A percentile compares a stretch with the other conserved stretches of the same genome.
These are phyloP conservation scores for Paecilomyces niveus DNA, from an alignment of 2,329 filamentous ascomycete genomes.

Conservation along the genomic window DNA sequence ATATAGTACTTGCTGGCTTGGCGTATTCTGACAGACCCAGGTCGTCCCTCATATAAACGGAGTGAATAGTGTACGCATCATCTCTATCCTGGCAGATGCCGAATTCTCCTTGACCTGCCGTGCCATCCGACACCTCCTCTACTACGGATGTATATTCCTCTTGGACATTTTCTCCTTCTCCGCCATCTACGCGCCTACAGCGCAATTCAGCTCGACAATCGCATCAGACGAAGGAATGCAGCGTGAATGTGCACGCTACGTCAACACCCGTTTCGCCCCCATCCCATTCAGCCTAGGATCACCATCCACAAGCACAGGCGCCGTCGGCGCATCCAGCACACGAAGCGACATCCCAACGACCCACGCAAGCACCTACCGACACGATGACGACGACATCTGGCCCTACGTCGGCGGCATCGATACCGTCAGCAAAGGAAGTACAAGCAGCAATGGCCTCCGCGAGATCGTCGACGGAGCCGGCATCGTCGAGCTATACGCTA, in stretches of 20 bases:
- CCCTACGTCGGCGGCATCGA: constrained; percentile 29
- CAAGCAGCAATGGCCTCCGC: constrained; percentile 2
- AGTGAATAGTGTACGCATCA: constrained; percentile 79
- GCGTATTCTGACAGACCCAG: constrained; percentile 23
- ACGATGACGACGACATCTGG: constrained; percentile 36
- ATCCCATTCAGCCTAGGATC: constrained; percentile 9
- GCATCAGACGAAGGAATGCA: constrained; percentile 69
- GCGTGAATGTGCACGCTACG: constrained; percentile 81
- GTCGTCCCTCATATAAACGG: constrained; percentile 86
- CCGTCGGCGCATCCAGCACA: constrained; percentile 7
- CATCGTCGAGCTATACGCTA: constrained; percentile 76
- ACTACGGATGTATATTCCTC: constrained; percentile 84
- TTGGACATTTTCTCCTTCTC: constrained; percentile 94
- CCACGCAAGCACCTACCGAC: constrained; percentile 12
- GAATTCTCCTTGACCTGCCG: constrained; percentile 80
- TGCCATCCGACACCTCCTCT: constrained; percentile 80
- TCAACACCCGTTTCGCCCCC: constrained; percentile 50
- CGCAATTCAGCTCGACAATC: constrained; percentile 67
- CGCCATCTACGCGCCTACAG: constrained; percentile 79
- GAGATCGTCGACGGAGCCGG: constrained; percentile 35
- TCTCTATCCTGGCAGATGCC: constrained; percentile 77
- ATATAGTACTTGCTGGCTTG: too few relatives aligned
- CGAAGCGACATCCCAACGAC: constrained; percentile 14
- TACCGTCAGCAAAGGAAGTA: constrained; percentile 5
- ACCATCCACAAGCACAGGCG: neutral